These are phyloP conservation scores for Nissolia schottii DNA, from an alignment of 306 rosid genomes.

Conservation along the genomic window DNA sequence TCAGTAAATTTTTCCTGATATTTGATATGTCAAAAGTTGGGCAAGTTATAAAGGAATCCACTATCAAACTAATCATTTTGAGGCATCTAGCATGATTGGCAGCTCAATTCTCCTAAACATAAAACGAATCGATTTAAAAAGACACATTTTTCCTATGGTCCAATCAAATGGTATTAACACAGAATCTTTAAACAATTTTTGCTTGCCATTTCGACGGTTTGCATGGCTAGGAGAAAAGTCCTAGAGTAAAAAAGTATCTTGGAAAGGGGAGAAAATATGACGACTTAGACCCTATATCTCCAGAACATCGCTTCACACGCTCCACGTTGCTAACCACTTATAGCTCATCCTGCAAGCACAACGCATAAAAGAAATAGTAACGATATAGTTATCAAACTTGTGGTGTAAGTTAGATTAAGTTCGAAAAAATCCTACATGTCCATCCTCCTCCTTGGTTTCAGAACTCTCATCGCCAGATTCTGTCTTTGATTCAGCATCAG, in stretches of 20 bases:
- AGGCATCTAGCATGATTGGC: not conserved
- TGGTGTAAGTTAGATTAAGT: not conserved
- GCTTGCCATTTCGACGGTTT: conserved; percentile 17
- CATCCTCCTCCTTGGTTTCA: conserved; percentile 51
- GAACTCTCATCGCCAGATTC: conserved; percentile 35
- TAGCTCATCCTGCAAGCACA: conserved; percentile 78
- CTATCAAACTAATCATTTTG: not conserved
- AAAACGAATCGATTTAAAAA: not conserved
- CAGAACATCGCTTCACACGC: conserved; percentile 8
- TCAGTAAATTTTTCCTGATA: not conserved
- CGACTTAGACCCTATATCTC: conserved; percentile 14
- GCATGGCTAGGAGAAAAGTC: conserved; percentile 26
- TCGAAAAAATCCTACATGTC: conserved; percentile 30
- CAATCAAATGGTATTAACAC: conserved; percentile 32
- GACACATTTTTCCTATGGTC: conserved; percentile 28
- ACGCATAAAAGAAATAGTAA: not conserved
- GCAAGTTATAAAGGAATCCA: not conserved
- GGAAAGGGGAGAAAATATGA: not conserved
- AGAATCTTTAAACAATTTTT: conserved; percentile 14
- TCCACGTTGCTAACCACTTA: conserved; percentile 31
- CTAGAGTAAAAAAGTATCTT: conserved; percentile 30
- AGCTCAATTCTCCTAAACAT: conserved; percentile 11
- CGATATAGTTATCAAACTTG: not conserved
- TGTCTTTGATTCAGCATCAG: conserved; percentile 19
- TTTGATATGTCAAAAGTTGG: not conserved